Evolutionary conservation across 345 rosid species (phyloP).

Genomic region (Rhodomyrtus tomentosa): DNA sequence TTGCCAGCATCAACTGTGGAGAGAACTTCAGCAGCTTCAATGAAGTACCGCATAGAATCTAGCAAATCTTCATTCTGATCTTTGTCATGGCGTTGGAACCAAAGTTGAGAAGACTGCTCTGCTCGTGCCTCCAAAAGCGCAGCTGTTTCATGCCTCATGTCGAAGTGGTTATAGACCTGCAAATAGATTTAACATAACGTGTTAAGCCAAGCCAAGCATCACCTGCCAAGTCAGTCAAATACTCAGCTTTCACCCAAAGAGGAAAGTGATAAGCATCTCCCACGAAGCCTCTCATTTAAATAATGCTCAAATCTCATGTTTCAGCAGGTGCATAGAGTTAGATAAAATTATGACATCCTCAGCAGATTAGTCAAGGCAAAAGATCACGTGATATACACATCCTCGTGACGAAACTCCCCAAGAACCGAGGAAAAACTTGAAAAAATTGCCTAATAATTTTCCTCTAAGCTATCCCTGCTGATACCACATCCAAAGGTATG

Average conservation of each 20-base stretch:
- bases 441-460: neutral
- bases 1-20: conserved; percentile 92
- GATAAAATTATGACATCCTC: neutral
- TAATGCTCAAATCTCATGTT: neutral
- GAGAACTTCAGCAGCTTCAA: conserved; percentile 95
- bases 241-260: neutral
- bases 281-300: neutral
- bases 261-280: neutral
- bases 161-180: conserved; percentile 92
- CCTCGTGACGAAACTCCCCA: neutral
- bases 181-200: neutral
- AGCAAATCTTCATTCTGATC: conserved; percentile 94
- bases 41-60: conserved; percentile 84
- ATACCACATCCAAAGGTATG: neutral
- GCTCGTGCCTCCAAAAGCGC: conserved; percentile 84
- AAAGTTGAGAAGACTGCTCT: conserved; percentile 51
- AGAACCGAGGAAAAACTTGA: neutral
- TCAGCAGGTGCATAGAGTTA: neutral
- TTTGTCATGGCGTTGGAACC: conserved; percentile 68
- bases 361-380: neutral
- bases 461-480: neutral
- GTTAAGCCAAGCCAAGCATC: neutral
- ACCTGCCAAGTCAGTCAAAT: neutral
- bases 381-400: neutral
- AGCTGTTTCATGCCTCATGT: conserved; percentile 96